Conservation (phyloP, 345 rosid genomes). For the Bruguiera gymnorhiza region DNA sequence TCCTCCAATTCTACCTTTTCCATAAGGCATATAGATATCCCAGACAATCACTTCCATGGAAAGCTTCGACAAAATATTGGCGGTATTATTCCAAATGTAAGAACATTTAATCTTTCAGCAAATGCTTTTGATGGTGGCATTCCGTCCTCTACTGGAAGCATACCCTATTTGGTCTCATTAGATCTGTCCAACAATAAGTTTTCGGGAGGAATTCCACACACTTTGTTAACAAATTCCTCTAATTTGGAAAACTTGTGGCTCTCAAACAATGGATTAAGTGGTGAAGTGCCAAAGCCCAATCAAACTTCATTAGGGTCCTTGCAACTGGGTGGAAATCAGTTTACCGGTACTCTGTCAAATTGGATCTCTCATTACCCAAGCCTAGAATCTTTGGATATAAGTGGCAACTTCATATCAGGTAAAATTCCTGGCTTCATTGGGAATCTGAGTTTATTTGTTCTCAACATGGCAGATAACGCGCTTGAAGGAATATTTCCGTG, state of each 20-base stretch:
- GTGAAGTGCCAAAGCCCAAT: neutral
- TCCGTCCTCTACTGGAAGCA: too few relatives aligned
- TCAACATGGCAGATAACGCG: neutral
- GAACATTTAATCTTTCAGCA: too few relatives aligned
- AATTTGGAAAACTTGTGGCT: neutral
- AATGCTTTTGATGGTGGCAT: too few relatives aligned
- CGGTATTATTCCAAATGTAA: neutral
- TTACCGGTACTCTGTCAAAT: neutral
- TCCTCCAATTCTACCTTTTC: too few relatives aligned
- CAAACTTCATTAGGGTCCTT: too few relatives aligned
- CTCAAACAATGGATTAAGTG: constrained; percentile 6
- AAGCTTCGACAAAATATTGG: neutral
- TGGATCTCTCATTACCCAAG: neutral
- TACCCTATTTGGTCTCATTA: too few relatives aligned
- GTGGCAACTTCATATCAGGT: neutral
- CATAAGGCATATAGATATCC: too few relatives aligned
- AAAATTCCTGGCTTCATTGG: neutral
- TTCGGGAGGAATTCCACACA: neutral
- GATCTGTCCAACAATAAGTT: too few relatives aligned
- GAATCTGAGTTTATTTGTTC: neutral
- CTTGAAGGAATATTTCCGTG: too few relatives aligned
- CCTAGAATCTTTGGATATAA: neutral
- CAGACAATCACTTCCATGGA: neutral
- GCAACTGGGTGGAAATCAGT: too few relatives aligned
- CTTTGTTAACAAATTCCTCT: neutral